Evolutionary conservation across 192 early-diverging fungal species (phyloP).

Genomic region (Coemansia sp.): DNA sequence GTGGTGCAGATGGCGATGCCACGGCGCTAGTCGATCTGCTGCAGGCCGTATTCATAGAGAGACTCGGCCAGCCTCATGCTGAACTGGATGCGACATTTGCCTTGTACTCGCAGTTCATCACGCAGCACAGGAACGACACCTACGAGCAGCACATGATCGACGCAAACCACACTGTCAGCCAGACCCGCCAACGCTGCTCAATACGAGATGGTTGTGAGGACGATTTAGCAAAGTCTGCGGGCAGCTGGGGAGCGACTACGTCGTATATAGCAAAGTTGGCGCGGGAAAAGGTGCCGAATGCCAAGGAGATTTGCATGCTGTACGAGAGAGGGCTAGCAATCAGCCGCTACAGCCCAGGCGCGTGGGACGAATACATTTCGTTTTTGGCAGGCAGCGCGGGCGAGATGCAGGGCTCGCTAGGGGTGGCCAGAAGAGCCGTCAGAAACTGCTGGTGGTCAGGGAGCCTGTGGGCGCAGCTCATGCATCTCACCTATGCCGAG

Average conservation of each 20-base stretch:
- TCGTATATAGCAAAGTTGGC: constrained; percentile 21
- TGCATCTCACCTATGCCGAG: constrained; percentile 6
- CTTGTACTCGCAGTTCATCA: constrained; percentile 44
- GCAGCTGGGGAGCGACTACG: constrained; percentile 19
- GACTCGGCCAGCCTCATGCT: constrained; percentile 31
- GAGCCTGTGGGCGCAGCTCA: constrained; percentile 37
- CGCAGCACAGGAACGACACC: constrained; percentile 13
- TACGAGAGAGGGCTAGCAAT: constrained; percentile 33
- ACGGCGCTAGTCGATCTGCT: constrained; percentile 15
- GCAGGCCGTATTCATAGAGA: constrained; percentile 20
- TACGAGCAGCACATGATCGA: constrained; percentile 45
- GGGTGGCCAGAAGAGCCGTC: constrained; percentile 14
- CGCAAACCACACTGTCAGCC: constrained; percentile 26
- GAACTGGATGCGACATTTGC: constrained; percentile 38
- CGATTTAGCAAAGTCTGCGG: constrained; percentile 8
- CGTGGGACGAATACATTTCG: constrained; percentile 37
- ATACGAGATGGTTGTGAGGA: constrained; percentile 24
- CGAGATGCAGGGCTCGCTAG: constrained; percentile 1
- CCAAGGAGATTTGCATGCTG: constrained; percentile 18
- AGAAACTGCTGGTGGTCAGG: constrained; percentile 49
- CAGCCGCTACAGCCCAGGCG: constrained; percentile 18
- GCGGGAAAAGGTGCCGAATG: constrained; percentile 3
- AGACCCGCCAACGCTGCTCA: constrained; percentile 14
- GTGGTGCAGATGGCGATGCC: not conserved
- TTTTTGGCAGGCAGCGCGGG: constrained; percentile 4